Conservation (phyloP, 2,329 filamentous ascomycete genomes). For the Pyrenochaeta sp. region DNA sequence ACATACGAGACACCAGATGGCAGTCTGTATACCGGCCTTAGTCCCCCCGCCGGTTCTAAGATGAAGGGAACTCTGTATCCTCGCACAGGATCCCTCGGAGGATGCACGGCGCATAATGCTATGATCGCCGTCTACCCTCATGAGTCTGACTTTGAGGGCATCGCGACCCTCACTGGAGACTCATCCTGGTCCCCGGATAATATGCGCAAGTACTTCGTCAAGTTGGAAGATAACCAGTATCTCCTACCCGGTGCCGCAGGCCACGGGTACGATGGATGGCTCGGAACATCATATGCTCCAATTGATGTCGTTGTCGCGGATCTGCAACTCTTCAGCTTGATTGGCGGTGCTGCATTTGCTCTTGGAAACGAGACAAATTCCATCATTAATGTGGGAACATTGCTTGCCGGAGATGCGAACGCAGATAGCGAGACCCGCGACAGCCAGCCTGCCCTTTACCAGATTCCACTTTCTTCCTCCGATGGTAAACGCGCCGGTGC, state of each 20-base stretch:
- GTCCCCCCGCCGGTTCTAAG: conserved; percentile 62
- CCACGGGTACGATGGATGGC: conserved; percentile 68
- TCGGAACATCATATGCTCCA: conserved; percentile 61
- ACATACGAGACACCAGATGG: conserved; percentile 58
- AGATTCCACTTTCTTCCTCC: conserved; percentile 66
- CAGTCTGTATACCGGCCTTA: conserved; percentile 57
- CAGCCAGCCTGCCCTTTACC: conserved; percentile 59
- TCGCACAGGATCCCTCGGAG: conserved; percentile 64
- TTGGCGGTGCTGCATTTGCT: conserved; percentile 62
- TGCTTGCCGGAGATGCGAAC: conserved; percentile 61
- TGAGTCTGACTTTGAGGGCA: conserved; percentile 66
- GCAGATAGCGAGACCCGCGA: conserved; percentile 58
- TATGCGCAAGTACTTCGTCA: conserved; percentile 68
- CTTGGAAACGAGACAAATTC: conserved; percentile 54
- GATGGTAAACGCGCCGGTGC: conserved; percentile 60
- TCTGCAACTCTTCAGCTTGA: conserved; percentile 61
- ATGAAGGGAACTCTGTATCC: conserved; percentile 67
- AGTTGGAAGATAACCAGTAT: conserved; percentile 65
- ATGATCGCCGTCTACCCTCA: conserved; percentile 67
- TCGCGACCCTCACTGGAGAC: conserved; percentile 68
- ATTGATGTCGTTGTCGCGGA: conserved; percentile 63
- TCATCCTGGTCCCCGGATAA: conserved; percentile 64
- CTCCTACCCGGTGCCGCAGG: conserved; percentile 53
- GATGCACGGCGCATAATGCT: conserved; percentile 70
- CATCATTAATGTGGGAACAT: conserved; percentile 44